These are phyloP conservation scores for Ensete glaucum DNA, from an alignment of 176 grass and related monocot genomes.

Conservation along the genomic window DNA sequence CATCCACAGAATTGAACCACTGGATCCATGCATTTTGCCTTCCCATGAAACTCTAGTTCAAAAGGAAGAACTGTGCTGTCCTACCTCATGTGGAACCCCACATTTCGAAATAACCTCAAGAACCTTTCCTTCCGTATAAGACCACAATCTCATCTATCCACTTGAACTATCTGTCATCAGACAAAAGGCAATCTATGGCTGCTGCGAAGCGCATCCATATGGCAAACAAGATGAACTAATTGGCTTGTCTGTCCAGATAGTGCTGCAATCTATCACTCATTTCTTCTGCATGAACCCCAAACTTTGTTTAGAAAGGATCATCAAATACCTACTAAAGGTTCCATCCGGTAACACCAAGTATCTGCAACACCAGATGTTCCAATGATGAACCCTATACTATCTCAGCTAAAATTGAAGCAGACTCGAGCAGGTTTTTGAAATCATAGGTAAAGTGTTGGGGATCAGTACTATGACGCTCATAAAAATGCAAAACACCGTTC, in stretches of 20 bases:
- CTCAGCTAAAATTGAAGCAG: conserved; percentile 57
- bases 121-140: conserved; percentile 52
- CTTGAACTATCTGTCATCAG: conserved; percentile 41
- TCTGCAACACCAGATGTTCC: conserved; percentile 75
- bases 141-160: conserved; percentile 44
- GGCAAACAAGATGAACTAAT: conserved; percentile 58
- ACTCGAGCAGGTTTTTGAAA: conserved; percentile 50
- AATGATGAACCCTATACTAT: conserved; percentile 43
- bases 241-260: conserved; percentile 40
- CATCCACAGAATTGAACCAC: conserved; percentile 45
- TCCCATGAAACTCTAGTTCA: conserved; percentile 58
- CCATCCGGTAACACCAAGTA: conserved; percentile 63
- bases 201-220: conserved; percentile 19
- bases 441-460: conserved; percentile 66
- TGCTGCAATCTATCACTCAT: conserved; percentile 56
- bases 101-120: conserved; percentile 66
- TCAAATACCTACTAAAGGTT: conserved; percentile 47
- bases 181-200: conserved; percentile 27
- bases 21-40: conserved; percentile 36
- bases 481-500: conserved; percentile 43
- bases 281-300: conserved; percentile 57
- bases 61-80: conserved; percentile 50
- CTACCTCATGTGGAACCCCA: conserved; percentile 35
- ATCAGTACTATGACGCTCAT: conserved; percentile 66
- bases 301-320: conserved; percentile 30